Evolutionary conservation across 495 filamentous ascomycete genomes (phyloP), one percentile per base, ranked within the genome.

Genomic region (Cercophora newfieldiana): DNA sequence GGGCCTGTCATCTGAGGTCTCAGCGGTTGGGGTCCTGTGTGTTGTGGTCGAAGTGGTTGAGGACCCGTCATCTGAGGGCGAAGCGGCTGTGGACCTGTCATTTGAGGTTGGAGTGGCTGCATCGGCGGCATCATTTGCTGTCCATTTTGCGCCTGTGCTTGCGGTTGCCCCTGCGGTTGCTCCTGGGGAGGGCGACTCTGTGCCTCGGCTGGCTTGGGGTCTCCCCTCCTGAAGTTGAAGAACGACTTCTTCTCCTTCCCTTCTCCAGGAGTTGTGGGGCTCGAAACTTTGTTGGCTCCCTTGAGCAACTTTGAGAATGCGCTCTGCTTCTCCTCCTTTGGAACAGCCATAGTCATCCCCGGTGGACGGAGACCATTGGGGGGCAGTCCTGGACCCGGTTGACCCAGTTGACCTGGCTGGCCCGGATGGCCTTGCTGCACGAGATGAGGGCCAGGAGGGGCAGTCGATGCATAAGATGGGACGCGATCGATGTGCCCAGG

Each of bases 141-240:
- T 14, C 58, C 29, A 6, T 19, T 29, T 16, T 65, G 69, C 1
- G 65, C 63, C 5, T 49, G 67, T 48, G 61, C 69, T 51, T 31
- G 58, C 5, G 51, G 69, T 22, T 71, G 66, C 5, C 49, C n/a
- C 18, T 64, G 65, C 5, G 66, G 18, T 26, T 67, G 70, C 7
- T 30, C 22, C 1, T 63, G 47, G 16, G 61, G 25, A 31, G 54
- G 25, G 4, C 53, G 60, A 6, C 63, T 56, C n/a, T 68, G 69
- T n/a, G 31, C 19, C 29, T 58, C 58, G 28, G 4, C n/a, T 30
- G 67, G 69, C 61, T 72, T 78, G 1, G 74, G 66, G 1, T 63
- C 61, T 44, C 67, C 55, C 44, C 77, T 67, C 33, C 70, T 77
- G 30, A 81, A 72, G n/a, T 78, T 72, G 58, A 80, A 75, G 2